A percentile compares a stretch with the other conserved stretches of the same genome.
Evolutionary conservation across 495 filamentous ascomycete species (phyloP).

Genomic region (Talaromyces proteolyticus): DNA sequence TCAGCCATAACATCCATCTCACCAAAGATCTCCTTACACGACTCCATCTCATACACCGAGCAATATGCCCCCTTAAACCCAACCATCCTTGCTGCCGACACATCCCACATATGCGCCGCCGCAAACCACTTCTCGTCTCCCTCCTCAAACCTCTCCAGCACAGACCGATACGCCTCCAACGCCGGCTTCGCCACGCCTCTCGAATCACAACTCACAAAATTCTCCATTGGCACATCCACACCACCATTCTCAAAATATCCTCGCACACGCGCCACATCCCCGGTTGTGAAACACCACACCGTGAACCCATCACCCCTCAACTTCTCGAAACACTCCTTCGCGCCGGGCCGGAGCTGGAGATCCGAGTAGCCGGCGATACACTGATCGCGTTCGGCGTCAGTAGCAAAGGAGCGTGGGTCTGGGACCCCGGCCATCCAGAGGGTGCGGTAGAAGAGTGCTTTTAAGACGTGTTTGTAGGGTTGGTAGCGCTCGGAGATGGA

Average conservation of each 20-base stretch:
- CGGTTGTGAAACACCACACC: constrained; percentile 37
- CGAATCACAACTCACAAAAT: constrained; percentile 31
- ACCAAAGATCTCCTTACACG: constrained; percentile 23
- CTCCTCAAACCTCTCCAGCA: constrained; percentile 11
- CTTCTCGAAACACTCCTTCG: constrained; percentile 22
- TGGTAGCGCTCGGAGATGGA: constrained; percentile 31
- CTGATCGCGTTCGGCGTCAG: constrained; percentile 24
- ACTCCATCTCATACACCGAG: constrained; percentile 25
- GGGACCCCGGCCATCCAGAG: constrained; percentile 30
- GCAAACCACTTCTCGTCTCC: constrained; percentile 26
- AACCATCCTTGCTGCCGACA: constrained; percentile 21
- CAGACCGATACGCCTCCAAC: constrained; percentile 21
- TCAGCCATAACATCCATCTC: constrained; percentile 23
- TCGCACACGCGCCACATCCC: constrained; percentile 25
- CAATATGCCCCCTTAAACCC: constrained; percentile 29
- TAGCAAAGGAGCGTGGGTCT: constrained; percentile 26
- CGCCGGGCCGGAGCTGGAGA: constrained; percentile 22
- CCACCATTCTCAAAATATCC: constrained; percentile 31
- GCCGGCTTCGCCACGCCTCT: constrained; percentile 26
- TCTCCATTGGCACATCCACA: constrained; percentile 32
- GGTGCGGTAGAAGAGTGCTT: constrained; percentile 32
- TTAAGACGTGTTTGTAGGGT: constrained; percentile 25
- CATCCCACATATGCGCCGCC: constrained; percentile 38
- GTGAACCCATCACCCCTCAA: constrained; percentile 29
- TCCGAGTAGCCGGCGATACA: constrained; percentile 23